These are phyloP conservation scores for Echites panduratus DNA, from an alignment of 257 asterid genomes.

Conservation along the genomic window DNA sequence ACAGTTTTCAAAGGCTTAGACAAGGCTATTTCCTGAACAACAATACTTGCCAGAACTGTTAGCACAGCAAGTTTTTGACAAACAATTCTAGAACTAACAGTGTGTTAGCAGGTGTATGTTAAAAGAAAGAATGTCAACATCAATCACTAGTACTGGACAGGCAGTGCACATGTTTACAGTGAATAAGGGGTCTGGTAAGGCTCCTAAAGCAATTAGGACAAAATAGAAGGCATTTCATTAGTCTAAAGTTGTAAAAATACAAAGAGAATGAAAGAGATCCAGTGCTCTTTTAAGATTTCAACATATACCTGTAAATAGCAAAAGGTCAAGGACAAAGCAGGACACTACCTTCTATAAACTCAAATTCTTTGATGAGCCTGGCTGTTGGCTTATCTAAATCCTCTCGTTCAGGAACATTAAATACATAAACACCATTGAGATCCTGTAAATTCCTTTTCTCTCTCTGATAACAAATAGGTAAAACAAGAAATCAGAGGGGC, in stretches of 20 bases:
- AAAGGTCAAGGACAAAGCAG: neutral
- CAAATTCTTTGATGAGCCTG: conserved; percentile 88
- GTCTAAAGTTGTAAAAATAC: neutral
- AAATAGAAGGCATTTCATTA: neutral
- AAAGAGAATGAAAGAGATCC: neutral
- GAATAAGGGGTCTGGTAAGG: neutral
- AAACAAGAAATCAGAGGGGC: conserved; percentile 19
- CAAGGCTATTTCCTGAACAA: too few relatives aligned
- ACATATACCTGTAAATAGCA: neutral
- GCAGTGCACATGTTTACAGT: too few relatives aligned
- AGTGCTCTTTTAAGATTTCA: neutral
- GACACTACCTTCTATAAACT: conserved; percentile 51
- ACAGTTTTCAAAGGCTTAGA: too few relatives aligned
- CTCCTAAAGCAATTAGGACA: neutral
- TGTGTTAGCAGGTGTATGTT: too few relatives aligned
- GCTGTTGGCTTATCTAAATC: conserved; percentile 92
- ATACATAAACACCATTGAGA: conserved; percentile 73
- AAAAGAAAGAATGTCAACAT: too few relatives aligned
- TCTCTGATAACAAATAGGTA: conserved; percentile 47
- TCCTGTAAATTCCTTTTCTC: conserved; percentile 94
- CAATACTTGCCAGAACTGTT: too few relatives aligned
- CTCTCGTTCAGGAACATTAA: conserved; percentile 85
- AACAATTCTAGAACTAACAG: too few relatives aligned
- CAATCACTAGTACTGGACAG: too few relatives aligned
- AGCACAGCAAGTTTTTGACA: too few relatives aligned